phyloP scores from a whole-genome alignment of 352 stramenopile genomes.

The Phytophthora foliorum region DNA sequence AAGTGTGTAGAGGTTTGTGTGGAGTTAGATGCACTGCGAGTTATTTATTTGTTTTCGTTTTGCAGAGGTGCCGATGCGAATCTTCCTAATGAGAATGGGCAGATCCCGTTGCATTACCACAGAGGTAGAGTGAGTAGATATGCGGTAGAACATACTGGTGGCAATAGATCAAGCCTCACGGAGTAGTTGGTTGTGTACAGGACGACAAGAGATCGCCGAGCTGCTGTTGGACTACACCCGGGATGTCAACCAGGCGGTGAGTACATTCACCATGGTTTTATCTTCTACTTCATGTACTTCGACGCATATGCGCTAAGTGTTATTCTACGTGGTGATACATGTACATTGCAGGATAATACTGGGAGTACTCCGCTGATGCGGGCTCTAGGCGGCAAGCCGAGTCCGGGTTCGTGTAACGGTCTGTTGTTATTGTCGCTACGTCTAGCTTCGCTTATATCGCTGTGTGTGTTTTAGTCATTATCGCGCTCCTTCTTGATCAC shows the following conservation, averaged over 20 bases:
- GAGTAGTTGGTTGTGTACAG: constrained; percentile 25
- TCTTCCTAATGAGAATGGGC: constrained; percentile 74
- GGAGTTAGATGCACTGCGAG: neutral
- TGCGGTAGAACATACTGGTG: neutral
- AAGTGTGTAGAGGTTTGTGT: constrained; percentile 38
- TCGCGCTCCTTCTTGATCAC: constrained; percentile 70
- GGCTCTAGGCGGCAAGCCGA: constrained; percentile 64
- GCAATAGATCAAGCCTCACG: neutral
- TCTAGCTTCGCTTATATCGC: neutral
- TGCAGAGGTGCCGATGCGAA: constrained; percentile 66
- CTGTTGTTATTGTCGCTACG: neutral
- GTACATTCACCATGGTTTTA: neutral
- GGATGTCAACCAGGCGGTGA: constrained; percentile 68
- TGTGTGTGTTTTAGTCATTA: constrained; percentile 48
- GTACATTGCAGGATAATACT: constrained; percentile 54
- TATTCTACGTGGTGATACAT: neutral
- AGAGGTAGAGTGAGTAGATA: constrained; percentile 42
- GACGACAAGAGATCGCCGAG: constrained; percentile 71
- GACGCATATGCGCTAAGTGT: neutral
- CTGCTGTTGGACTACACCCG: constrained; percentile 75
- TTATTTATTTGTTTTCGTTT: constrained; percentile 7
- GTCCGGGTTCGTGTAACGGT: constrained; percentile 43
- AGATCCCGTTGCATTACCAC: constrained; percentile 82
- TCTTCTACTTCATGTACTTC: no score
- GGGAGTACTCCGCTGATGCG: constrained; percentile 74